A percentile compares a stretch with the other conserved stretches of the same genome.
These are phyloP conservation scores for Lentinula detonsa DNA, from an alignment of 768 basidiomycete species.

Conservation along the genomic window DNA sequence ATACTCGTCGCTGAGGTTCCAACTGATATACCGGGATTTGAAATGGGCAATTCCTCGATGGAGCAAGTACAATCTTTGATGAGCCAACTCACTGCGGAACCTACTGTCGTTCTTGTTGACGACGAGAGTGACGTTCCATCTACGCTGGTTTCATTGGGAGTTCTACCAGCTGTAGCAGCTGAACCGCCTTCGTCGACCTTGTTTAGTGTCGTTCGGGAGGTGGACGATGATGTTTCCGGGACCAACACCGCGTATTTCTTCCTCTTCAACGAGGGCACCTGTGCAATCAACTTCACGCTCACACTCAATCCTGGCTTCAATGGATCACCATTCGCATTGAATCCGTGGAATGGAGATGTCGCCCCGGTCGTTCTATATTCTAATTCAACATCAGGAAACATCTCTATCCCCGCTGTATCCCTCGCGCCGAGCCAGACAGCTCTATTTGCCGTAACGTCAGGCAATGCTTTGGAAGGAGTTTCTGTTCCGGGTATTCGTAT, in stretches of 20 bases:
- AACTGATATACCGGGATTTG: constrained; percentile 13
- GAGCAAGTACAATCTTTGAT: constrained; percentile 10
- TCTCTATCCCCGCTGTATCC: constrained; percentile 10
- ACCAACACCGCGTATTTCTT: constrained; percentile 8
- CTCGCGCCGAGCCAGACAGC: constrained; percentile 8
- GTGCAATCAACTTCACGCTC: constrained; percentile 9
- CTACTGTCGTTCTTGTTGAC: constrained; percentile 5
- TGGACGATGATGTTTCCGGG: neutral
- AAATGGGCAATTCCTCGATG: constrained; percentile 3
- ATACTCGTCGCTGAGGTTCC: constrained; percentile 8
- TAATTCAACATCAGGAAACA: constrained; percentile 4
- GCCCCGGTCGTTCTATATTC: constrained; percentile 9
- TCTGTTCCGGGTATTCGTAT: constrained; percentile 1
- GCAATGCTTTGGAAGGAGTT: constrained; percentile 8
- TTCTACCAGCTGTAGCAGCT: constrained; percentile 9
- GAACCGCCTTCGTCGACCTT: constrained; percentile 4
- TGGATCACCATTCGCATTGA: constrained; percentile 12
- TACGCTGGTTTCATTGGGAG: constrained; percentile 7
- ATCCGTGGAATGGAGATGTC: constrained; percentile 10
- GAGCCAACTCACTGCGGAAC: constrained; percentile 7
- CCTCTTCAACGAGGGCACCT: constrained; percentile 9
- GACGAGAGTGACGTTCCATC: constrained; percentile 7
- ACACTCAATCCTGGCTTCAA: constrained; percentile 7
- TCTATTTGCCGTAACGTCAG: constrained; percentile 9
- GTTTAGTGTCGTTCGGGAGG: constrained; percentile 7